Percentiles rank a stretch among this genome's conserved stretches.
phyloP scores from a whole-genome alignment of 257 asterid species.

The Asclepias syriaca region DNA sequence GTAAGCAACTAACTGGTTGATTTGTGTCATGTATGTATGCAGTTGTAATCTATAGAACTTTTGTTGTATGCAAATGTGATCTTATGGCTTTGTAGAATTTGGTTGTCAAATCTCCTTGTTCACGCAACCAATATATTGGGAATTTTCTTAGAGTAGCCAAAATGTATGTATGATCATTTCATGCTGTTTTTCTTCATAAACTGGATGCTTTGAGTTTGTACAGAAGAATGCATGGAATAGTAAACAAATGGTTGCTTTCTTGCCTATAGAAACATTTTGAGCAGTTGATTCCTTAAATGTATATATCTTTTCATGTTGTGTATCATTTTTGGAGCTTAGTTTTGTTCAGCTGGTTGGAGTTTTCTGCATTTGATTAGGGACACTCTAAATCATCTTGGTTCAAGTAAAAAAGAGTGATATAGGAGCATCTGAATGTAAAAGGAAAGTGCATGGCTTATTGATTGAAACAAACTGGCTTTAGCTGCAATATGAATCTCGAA shows the following conservation, averaged over 20 bases:
- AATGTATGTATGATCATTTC: background rate
- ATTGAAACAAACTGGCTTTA: background rate
- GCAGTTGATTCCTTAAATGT: background rate
- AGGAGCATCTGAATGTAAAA: background rate
- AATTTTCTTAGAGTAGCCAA: background rate
- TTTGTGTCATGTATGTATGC: slow-evolving; percentile 32
- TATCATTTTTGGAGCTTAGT: background rate
- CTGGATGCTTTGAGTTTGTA: background rate
- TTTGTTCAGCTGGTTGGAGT: background rate
- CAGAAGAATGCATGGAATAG: too few relatives aligned
- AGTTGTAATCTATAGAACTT: slow-evolving; percentile 18
- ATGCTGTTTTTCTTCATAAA: background rate
- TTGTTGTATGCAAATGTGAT: slow-evolving; percentile 17
- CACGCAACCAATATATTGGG: background rate
- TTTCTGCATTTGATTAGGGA: background rate
- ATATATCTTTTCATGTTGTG: background rate
- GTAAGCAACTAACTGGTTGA: slow-evolving; percentile 25
- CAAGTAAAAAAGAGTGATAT: background rate
- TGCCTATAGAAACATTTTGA: background rate
- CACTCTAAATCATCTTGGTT: background rate
- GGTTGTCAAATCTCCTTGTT: slow-evolving; percentile 8
- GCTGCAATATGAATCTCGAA: background rate
- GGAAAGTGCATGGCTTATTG: background rate
- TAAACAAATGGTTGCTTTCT: background rate
- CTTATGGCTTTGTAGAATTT: background rate